Conservation (phyloP, 345 rosid species). For the Lepidium sativum region DNA sequence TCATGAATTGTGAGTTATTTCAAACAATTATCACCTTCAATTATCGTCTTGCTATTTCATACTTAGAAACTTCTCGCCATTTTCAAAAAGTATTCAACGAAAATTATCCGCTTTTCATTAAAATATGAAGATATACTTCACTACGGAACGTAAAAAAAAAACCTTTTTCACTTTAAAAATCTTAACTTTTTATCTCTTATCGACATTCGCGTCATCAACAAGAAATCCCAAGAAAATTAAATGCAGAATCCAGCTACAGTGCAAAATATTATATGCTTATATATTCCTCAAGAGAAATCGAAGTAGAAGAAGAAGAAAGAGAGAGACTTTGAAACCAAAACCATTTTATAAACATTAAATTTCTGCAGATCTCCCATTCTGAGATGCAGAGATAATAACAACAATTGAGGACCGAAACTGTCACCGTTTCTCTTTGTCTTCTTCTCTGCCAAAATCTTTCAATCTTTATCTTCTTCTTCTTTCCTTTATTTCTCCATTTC, state of each 20-base stretch:
- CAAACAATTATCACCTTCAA: too few relatives aligned
- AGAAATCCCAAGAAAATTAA: conserved; percentile 14
- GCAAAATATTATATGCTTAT: background rate
- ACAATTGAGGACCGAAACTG: conserved; percentile 9
- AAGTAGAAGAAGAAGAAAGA: background rate
- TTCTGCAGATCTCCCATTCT: conserved; percentile 13
- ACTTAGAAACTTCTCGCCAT: too few relatives aligned
- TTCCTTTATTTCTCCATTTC: background rate
- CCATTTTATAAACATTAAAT: too few relatives aligned
- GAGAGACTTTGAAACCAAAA: conserved; percentile 2
- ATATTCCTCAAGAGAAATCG: background rate
- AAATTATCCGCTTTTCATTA: too few relatives aligned
- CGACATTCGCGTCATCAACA: background rate
- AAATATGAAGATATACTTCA: too few relatives aligned
- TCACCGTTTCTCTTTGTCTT: conserved; percentile 18
- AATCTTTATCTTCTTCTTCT: background rate
- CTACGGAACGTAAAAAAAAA: too few relatives aligned
- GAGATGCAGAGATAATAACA: conserved; percentile 5
- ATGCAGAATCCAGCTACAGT: conserved; percentile 9
- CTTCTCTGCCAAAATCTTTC: conserved; percentile 8
- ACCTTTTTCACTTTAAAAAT: background rate
- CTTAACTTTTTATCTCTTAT: background rate
- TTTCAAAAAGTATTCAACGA: too few relatives aligned
- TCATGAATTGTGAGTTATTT: too few relatives aligned
- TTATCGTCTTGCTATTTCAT: too few relatives aligned